Evolutionary conservation across 2,329 filamentous ascomycete species (phyloP), one percentile per base, ranked within the genome.

Genomic region (Dothistroma septosporum): DNA sequence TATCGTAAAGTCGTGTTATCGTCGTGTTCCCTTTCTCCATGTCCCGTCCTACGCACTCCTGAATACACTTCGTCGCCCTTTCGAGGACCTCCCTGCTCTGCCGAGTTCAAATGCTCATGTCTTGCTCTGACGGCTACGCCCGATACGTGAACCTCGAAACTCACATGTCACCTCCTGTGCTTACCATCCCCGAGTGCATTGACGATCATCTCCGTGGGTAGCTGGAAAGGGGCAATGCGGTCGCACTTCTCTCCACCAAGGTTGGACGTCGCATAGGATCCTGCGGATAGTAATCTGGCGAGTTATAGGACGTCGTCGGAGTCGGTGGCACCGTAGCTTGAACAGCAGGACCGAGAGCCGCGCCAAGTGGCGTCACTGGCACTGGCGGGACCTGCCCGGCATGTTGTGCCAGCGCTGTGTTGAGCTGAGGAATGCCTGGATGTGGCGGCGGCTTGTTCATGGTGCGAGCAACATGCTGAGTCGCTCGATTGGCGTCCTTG

Each of bases 361-460:
- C 92, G 68, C 90, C 94, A 63, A 96, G 83, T 8, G 93, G 92
- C 1, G 92, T 97, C 70, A 94, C 91, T 9, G 92, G 92, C 41
- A 92, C 77, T 11, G 83, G 80, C 10, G 83, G 78, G 22, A 81
- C 79, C 52, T 82, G 82, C 7, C 56, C 55, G 16, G 54, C 55
- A 14, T 58, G 56, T 47, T 63, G 65, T 19, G 68, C 63, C 55
- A 69, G 59, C n/a, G 63, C 61, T 16, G 65, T 67, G 58, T 71
- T 69, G 35, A 69, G 57, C 35, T 58, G 57, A 5, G 67, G 68
- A 55, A 67, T 70, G 72, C 58, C 60, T 32, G 48, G 61, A 22
- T 63, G 61, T 11, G 61, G 65, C 28, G 58, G 61, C 24, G 63
- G 60, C 41, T 58, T 58, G 16, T 74, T n/a, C 82, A 83, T 86